Percentiles rank a stretch among this genome's conserved stretches.
These are phyloP conservation scores for Gossypium anomalum DNA, from an alignment of 345 rosid genomes.

Conservation along the genomic window DNA sequence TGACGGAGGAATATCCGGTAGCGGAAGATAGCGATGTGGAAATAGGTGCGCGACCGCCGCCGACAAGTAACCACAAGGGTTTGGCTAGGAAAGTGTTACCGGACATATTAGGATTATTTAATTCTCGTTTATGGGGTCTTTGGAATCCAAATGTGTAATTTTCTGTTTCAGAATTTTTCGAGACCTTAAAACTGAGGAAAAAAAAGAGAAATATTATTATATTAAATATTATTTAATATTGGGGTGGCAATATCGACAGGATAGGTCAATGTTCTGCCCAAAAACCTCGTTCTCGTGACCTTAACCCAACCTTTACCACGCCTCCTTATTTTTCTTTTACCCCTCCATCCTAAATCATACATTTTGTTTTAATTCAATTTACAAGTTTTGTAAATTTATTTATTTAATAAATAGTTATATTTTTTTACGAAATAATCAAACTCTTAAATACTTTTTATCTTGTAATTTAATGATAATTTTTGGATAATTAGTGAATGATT, in stretches of 20 bases:
- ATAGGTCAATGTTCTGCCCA: not conserved
- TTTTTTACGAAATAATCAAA: too few relatives aligned
- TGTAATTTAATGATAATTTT: too few relatives aligned
- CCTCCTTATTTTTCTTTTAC: not conserved
- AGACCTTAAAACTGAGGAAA: conserved; percentile 17
- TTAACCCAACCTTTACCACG: not conserved
- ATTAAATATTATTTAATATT: not conserved
- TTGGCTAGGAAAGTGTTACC: conserved; percentile 90
- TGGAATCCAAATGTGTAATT: conserved; percentile 67
- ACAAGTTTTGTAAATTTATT: not conserved
- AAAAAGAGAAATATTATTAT: not conserved
- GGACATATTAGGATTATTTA: conserved; percentile 84
- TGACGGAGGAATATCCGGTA: conserved; percentile 10
- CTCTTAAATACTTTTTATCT: too few relatives aligned
- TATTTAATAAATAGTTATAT: too few relatives aligned
- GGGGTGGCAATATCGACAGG: not conserved
- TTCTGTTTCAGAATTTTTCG: conserved; percentile 2
- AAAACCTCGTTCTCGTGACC: not conserved
- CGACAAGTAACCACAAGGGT: conserved; percentile 49
- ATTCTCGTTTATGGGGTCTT: conserved; percentile 89
- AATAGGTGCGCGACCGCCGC: conserved; percentile 15
- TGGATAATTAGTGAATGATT: too few relatives aligned
- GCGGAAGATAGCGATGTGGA: conserved; percentile 3
- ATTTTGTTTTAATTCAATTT: not conserved
- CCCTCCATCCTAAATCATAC: not conserved